Evolutionary conservation across 164 flowering plant species (phyloP).

Genomic region (Umbellularia californica): DNA sequence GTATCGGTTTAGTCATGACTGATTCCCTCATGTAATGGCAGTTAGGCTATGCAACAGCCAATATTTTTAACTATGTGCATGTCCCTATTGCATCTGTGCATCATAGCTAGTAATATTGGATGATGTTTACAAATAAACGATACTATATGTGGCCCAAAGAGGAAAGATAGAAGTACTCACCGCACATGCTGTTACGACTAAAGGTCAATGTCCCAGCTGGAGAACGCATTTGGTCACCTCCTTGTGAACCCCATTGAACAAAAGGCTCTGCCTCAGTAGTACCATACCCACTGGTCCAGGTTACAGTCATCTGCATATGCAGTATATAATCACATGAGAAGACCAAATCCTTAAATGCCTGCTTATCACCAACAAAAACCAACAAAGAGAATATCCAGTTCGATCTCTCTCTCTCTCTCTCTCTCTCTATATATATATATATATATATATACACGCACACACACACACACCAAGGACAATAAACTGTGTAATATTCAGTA

Average conservation of each 20-base stretch:
- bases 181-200: constrained; percentile 49
- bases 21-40: no score
- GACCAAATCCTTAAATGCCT: not conserved
- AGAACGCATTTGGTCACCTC: constrained; percentile 22
- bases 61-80: no score
- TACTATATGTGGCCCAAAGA: not conserved
- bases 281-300: constrained; percentile 60
- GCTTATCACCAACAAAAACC: not conserved
- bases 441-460: no score
- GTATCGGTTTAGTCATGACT: no score
- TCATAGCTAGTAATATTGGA: no score
- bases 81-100: no score
- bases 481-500: no score
- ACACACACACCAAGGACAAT: no score
- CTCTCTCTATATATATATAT: not conserved
- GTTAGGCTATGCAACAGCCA: no score
- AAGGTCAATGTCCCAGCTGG: constrained; percentile 53
- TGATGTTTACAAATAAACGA: no score
- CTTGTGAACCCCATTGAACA: constrained; percentile 44
- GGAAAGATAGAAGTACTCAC: constrained; percentile 23
- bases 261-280: constrained; percentile 45
- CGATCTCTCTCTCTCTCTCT: not conserved
- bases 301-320: constrained; percentile 44
- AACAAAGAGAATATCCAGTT: no score
- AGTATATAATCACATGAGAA: constrained; percentile 1